Conservation (phyloP, 768 basidiomycete genomes). For the Termitomyces sp. region DNA sequence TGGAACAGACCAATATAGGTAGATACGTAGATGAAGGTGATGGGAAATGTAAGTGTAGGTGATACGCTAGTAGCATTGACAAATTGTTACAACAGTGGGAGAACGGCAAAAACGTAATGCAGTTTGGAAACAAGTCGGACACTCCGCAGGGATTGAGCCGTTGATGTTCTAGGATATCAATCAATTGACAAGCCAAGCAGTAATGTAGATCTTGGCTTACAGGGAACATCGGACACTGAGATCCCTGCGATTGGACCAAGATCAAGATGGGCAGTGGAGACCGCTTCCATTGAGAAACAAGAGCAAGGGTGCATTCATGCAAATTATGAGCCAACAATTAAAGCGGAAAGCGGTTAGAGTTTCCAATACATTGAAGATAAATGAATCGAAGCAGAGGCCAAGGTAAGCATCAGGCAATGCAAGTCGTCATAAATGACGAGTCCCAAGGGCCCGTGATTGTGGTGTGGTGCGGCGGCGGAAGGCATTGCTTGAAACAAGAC, state of each 20-base stretch:
- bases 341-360: background rate
- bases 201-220: background rate
- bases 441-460: background rate
- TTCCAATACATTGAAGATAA: background rate
- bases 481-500: background rate
- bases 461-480: background rate
- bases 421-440: background rate
- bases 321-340: background rate
- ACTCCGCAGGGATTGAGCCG: background rate
- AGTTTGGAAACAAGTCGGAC: background rate
- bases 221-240: background rate
- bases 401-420: background rate
- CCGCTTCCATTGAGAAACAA: background rate
- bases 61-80: background rate
- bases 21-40: background rate
- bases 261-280: background rate
- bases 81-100: conserved; percentile 1
- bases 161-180: background rate
- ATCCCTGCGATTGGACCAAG: background rate
- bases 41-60: background rate
- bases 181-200: background rate
- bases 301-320: background rate
- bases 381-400: background rate
- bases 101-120: conserved; percentile 8
- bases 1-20: background rate